These are phyloP conservation scores for Truncatella angustata DNA, from an alignment of 2,329 filamentous ascomycete genomes.

Conservation along the genomic window DNA sequence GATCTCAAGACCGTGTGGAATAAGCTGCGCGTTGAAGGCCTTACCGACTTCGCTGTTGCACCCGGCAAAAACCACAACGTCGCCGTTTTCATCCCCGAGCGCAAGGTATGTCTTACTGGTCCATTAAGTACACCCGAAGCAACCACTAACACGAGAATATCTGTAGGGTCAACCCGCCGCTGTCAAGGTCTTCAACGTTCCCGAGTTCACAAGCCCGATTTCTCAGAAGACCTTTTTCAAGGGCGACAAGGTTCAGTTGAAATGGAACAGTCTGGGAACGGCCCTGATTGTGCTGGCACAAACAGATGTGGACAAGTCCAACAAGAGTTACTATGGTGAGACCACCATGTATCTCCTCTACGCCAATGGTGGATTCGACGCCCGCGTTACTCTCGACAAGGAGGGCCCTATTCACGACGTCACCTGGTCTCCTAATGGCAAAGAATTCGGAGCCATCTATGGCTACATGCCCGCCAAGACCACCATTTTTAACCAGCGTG, in stretches of 20 bases:
- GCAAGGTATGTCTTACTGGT: constrained; percentile 66
- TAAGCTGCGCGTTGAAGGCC: constrained; percentile 89
- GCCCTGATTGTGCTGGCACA: constrained; percentile 92
- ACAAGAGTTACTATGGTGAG: constrained; percentile 99
- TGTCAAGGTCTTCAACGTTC: constrained; percentile 92
- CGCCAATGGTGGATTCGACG: constrained; percentile 88
- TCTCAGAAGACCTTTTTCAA: constrained; percentile 99
- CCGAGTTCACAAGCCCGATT: constrained; percentile 76
- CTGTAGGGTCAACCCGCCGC: constrained; percentile 85
- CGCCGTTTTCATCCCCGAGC: constrained; percentile 92
- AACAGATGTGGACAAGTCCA: constrained; percentile 96
- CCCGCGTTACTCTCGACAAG: constrained; percentile 88
- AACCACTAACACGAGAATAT: constrained; percentile 19
- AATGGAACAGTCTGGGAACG: constrained; percentile 94
- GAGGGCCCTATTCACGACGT: constrained; percentile 98
- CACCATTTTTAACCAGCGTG: constrained; percentile 93
- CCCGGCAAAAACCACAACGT: constrained; percentile 88
- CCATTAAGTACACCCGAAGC: background rate
- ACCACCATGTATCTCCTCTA: constrained; percentile 95
- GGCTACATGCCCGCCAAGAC: constrained; percentile 99
- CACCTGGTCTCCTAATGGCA: constrained; percentile 96
- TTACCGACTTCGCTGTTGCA: constrained; percentile 83
- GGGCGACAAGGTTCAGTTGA: constrained; percentile 96
- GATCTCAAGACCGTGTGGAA: constrained; percentile 89
- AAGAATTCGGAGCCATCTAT: constrained; percentile 96